A percentile compares a stretch with the other conserved stretches of the same genome.
Conservation (phyloP, 2,329 filamentous ascomycete species). For the Lecanicillium sp. region DNA sequence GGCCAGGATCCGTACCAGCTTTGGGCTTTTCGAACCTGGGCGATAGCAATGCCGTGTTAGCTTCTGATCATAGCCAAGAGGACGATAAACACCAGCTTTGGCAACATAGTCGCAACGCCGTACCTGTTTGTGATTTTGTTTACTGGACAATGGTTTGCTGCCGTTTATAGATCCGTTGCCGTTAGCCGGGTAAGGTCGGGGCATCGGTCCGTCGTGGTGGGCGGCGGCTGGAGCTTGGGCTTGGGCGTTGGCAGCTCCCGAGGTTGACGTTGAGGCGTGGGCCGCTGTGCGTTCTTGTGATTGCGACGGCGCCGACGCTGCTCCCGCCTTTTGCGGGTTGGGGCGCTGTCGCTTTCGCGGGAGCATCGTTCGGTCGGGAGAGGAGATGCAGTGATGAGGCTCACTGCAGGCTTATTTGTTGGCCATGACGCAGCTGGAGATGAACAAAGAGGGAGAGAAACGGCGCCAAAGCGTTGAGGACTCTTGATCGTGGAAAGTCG, state of each 20-base stretch:
- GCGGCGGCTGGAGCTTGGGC: not conserved
- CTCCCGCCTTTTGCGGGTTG: constrained; percentile 17
- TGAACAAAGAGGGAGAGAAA: no score
- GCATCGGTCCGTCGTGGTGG: constrained; percentile 5
- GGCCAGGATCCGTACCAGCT: constrained; percentile 60
- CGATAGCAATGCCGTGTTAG: not conserved
- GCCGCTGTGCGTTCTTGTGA: constrained; percentile 9
- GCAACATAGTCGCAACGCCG: not conserved
- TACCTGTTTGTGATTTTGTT: constrained; percentile 11
- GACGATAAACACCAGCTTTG: no score
- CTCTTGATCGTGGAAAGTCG: constrained; percentile 8
- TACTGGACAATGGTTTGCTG: constrained; percentile 8
- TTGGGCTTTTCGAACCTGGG: constrained; percentile 40
- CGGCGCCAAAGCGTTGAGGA: no score
- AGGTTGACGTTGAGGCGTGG: constrained; percentile 10
- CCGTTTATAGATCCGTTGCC: constrained; percentile 6
- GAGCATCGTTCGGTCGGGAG: constrained; percentile 18
- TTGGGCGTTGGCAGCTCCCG: constrained; percentile 6
- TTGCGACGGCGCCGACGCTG: constrained; percentile 9
- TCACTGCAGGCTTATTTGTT: constrained; percentile 2
- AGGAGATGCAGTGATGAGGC: not conserved
- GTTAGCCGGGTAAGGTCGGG: constrained; percentile 2
- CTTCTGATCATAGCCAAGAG: constrained; percentile 4
- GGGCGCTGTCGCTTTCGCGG: constrained; percentile 25
- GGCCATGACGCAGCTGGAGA: not conserved